Base-by-base conservation (phyloP, 179 eudicot species). In the Drosera spatulata region DNA sequence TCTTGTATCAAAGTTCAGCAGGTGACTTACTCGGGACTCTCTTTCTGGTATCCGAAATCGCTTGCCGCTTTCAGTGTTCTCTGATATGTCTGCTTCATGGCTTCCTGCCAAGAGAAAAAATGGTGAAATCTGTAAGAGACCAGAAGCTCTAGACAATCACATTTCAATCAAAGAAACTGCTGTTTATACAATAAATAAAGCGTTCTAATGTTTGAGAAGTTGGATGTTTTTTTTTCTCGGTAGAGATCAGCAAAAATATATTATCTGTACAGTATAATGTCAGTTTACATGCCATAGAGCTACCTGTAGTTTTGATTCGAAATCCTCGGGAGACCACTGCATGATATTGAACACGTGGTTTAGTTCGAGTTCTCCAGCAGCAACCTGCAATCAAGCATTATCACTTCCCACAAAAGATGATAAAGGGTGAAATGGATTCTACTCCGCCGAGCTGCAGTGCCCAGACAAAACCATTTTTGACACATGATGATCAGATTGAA, bases 361-460 rank as follows among this genome's bases (percentile, higher is more conserved):
- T 58, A 90, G 73, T 70, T 94, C 99, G 57, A 90, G 85, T 78
- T 94, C 99, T 65, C 99, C 99, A 50, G 97, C 99, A 72, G 84
- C 89, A 73, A 94, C 95, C 99, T 94, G 85, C 66, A 67, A n/a
- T 63, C 58, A 67, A 49, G 57, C 69, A 45, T 53, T 22, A 22
- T 53, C 39, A 11, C 53, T 59, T 73, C 51, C 56, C 56, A 22
- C 33, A 22, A 22, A 22, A 22, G 33, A 22, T 22, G 33, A 22
- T 22, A 1, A 22, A 22, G 33, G 33, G 33, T 22, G 33, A 22
- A 22, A 22, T 22, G 33, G 33, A 22, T 22, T 22, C 33, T 22
- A 22, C 33, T 22, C 33, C 33, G 33, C 33, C 33, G 33, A 22
- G 33, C 33, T 22, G 33, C 33, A 22, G 33, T 22, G 33, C 33